Percentiles rank a stretch among this genome's conserved stretches.
These are phyloP conservation scores for Taphrina flavorubra DNA, from an alignment of 1,139 yeast genomes.

Conservation along the genomic window DNA sequence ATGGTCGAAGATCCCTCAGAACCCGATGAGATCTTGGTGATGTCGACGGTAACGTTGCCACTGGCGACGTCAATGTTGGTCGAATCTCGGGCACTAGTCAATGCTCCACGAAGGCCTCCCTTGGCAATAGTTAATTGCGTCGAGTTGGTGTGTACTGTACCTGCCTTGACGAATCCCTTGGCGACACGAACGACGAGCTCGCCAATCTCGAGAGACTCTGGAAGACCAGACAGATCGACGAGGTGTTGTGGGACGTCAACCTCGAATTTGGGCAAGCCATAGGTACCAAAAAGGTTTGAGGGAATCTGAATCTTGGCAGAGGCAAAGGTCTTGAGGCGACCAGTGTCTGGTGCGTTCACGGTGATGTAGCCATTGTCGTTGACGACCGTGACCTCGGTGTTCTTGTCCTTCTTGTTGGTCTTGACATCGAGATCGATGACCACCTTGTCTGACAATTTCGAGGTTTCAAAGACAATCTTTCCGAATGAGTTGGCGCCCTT, in stretches of 20 bases:
- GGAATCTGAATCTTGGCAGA: conserved; percentile 39
- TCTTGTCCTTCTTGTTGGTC: conserved; percentile 27
- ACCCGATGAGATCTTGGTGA: conserved; percentile 33
- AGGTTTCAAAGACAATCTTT: conserved; percentile 33
- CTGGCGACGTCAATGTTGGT: conserved; percentile 30
- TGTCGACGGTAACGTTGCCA: conserved; percentile 32
- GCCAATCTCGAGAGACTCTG: conserved; percentile 38
- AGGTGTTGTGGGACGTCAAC: conserved; percentile 35
- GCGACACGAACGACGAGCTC: conserved; percentile 32
- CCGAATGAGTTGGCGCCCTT: conserved; percentile 36
- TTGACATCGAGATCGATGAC: conserved; percentile 34
- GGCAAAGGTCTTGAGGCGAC: conserved; percentile 27
- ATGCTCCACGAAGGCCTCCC: conserved; percentile 30
- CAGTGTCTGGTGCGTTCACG: conserved; percentile 30
- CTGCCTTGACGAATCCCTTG: conserved; percentile 36
- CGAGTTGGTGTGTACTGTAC: conserved; percentile 38
- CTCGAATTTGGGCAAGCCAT: conserved; percentile 35
- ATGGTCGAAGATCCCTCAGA: conserved; percentile 25
- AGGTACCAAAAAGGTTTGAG: conserved; percentile 34
- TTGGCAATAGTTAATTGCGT: conserved; percentile 35
- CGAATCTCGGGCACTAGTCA: conserved; percentile 25
- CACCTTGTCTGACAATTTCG: conserved; percentile 37
- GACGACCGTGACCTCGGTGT: conserved; percentile 28
- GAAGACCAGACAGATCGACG: conserved; percentile 37
- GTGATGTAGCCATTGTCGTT: conserved; percentile 28